These are phyloP conservation scores for Phytophthora pisi DNA, from an alignment of 352 stramenopile species.

Conservation along the genomic window DNA sequence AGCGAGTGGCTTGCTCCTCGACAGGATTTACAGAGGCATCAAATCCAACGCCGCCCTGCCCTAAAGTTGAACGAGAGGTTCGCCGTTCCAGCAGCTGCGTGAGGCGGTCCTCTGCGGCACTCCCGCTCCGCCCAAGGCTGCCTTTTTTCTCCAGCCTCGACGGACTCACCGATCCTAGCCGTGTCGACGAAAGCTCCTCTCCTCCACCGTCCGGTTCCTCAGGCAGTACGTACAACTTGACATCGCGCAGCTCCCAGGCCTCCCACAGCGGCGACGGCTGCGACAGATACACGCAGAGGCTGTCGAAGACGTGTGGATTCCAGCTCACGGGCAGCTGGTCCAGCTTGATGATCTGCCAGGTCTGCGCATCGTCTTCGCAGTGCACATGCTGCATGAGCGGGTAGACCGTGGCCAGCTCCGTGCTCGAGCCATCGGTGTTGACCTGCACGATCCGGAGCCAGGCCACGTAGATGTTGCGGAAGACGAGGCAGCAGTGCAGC, in stretches of 20 bases:
- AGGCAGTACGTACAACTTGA: slow-evolving; percentile 47
- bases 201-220: slow-evolving; percentile 2
- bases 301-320: slow-evolving; percentile 45
- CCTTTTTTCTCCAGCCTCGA: slow-evolving; percentile 9
- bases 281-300: slow-evolving; percentile 58
- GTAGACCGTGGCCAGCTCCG: slow-evolving; percentile 45
- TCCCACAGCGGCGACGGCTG: slow-evolving; percentile 68
- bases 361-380: slow-evolving; percentile 73
- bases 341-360: slow-evolving; percentile 66
- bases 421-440: slow-evolving; percentile 47
- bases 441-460: slow-evolving; percentile 59
- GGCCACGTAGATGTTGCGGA: slow-evolving; percentile 76
- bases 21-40: slow-evolving; percentile 9
- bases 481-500: slow-evolving; percentile 45
- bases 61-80: slow-evolving; percentile 14
- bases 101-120: slow-evolving; percentile 13
- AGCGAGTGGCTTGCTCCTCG: slow-evolving; percentile 27
- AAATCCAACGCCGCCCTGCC: background rate
- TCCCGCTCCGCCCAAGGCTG: slow-evolving; percentile 8
- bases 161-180: background rate
- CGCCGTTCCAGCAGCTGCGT: slow-evolving; percentile 22
- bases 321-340: slow-evolving; percentile 47
- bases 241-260: slow-evolving; percentile 56
- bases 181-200: slow-evolving; percentile 1
- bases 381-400: slow-evolving; percentile 65